Base-by-base conservation (phyloP, 371 early-diverging fungal genomes). In the Syncephalastrum sp. region DNA sequence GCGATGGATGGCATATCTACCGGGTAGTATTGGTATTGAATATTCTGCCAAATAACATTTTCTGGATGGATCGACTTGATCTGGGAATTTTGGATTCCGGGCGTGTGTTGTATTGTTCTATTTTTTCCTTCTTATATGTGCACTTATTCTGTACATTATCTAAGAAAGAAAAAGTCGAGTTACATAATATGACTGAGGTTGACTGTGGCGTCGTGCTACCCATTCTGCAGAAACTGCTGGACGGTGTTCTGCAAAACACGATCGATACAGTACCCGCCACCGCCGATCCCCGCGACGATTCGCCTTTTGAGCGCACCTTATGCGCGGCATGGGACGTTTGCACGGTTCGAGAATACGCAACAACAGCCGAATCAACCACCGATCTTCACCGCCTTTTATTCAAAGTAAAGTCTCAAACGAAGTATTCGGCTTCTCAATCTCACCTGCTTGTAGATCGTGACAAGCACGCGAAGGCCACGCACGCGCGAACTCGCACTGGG, bases 271-370 rank as follows among this genome's bases (percentile, higher is more conserved):
- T 27, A 27, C 41, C 53, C 12, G 41, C 19, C 6, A 57, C 57
- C 42, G 17, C 16, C 17, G 53, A 68, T 51, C 43, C 47, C 14
- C 63, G 64, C 29, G 76, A 72, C 42, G 76, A 75, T 59, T 64
- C 76, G 12, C 76, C 76, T 42, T 72, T 62, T 50, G 76, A 76
- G 59, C 57, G 74, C 15, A 60, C 72, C 3, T 46, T 77, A 14
- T 77, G 78, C 59, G 74, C 74, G 24, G 67, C 64, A 17, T 77
- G 78, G 78, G 78, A 77, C 49, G 57, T 74, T 15, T 65, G 68
- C 24, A 68, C 74, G 21, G 70, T 74, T 0, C 48, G 54, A 14
- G 74, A 72, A 10, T 74, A 77, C 49, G 72, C 74, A 23, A 24
- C 44, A 15, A 59, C 62, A 3, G 55, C 72, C 25, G 60, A 51